Evolutionary conservation across 495 filamentous ascomycete genomes (phyloP), one percentile per base, ranked within the genome.

Genomic region (Oidiodendron maius): DNA sequence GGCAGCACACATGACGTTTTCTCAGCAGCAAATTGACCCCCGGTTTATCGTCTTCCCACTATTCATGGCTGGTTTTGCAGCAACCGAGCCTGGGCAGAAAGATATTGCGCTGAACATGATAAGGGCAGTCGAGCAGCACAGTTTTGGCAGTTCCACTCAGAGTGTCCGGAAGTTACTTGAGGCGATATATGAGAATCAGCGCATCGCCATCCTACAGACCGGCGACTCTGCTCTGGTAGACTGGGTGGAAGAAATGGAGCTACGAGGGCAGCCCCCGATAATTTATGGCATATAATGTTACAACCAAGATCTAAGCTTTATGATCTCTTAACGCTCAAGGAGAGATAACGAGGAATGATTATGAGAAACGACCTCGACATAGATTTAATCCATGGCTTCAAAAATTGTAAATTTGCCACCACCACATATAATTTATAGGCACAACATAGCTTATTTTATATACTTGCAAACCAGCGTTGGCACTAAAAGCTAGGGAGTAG

Each of bases 1-100:
- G 13, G 55, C 72, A 12, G 70, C 68, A 4, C 66, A 69, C 30
- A 44, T 44, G 2, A 57, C 70, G 2, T 46, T 65, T 6, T 53
- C 55, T 9, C 48, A 46, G 2, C 53, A 53, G 2, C 61, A 61
- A n/a, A 51, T 60, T 16, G 70, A 75, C 37, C 70, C 63, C 5
- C 67, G 69, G 16, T 75, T 76, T 46, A 50, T 76, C 25, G 64
- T 76, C 0, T 81, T 83, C 56, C 77, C 78, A 0, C 56, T 81
- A 0, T 81, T 81, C 59, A 68, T 83, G 43, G 70, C 77, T 0
- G 79, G 77, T 8, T 66, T 71, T 34, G 71, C 71, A 0, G 56
- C 71, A 0, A 60, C 57, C 6, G 63, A 65, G 16, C 59, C 60
- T 13, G 63, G 61, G 0, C 64, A 72, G 9, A 78, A 80, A 58